Evolutionary conservation across 2,329 filamentous ascomycete genomes (phyloP).

Genomic region (Periconia sp.): DNA sequence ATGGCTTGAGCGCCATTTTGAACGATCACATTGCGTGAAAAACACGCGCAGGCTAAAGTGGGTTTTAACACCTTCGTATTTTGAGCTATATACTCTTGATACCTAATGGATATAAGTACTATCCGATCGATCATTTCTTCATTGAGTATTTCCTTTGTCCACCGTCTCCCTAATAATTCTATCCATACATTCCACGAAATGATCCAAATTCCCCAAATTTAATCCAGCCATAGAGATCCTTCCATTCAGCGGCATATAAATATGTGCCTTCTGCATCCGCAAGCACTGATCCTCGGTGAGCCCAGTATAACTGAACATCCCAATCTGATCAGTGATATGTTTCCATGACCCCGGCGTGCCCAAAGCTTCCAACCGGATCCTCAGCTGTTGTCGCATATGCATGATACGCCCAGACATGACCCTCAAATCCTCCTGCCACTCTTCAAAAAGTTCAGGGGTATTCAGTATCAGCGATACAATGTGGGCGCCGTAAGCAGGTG

Average conservation of each 20-base stretch:
- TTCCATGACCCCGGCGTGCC: conserved; percentile 90
- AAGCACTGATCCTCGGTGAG: conserved; percentile 72
- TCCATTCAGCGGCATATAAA: conserved; percentile 97
- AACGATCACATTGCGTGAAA: no score
- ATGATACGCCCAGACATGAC: conserved; percentile 97
- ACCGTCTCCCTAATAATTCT: conserved; percentile 69
- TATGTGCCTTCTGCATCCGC: conserved; percentile 69
- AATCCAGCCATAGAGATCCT: conserved; percentile 98
- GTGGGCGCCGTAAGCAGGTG: conserved; percentile 87
- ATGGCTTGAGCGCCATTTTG: no score
- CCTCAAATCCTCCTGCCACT: conserved; percentile 89
- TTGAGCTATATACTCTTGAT: no score
- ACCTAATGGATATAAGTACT: no score
- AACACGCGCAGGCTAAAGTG: no score
- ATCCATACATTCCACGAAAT: conserved; percentile 87
- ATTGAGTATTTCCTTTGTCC: no score
- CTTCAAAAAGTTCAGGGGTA: conserved; percentile 73
- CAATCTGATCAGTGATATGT: conserved; percentile 97
- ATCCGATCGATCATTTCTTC: no score
- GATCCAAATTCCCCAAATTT: conserved; percentile 88
- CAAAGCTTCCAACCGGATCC: conserved; percentile 78
- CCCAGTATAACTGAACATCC: conserved; percentile 97
- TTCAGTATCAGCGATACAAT: conserved; percentile 86
- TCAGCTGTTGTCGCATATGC: conserved; percentile 79
- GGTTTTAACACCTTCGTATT: no score